Conservation (phyloP, 2,329 filamentous ascomycete species). For the Tricladium varicosporioides region DNA sequence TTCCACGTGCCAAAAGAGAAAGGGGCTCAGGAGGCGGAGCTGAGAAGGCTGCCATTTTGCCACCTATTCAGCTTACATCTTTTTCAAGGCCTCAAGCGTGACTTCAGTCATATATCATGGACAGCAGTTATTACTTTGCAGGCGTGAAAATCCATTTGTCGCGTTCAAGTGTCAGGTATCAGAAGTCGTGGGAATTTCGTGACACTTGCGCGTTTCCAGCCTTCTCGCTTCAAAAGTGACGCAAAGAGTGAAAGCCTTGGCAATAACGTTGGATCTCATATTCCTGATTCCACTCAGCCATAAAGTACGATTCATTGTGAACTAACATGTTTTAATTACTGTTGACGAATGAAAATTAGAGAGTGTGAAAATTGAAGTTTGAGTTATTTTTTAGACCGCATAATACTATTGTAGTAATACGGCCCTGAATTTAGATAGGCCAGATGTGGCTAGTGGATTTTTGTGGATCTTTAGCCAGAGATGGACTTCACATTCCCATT, state of each 20-base stretch:
- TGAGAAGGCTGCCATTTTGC: not conserved
- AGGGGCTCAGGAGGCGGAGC: not conserved
- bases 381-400: not conserved
- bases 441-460: not conserved
- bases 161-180: not conserved
- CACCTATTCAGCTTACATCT: not conserved
- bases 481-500: slow-evolving; percentile 3
- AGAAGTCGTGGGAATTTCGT: slow-evolving; percentile 10
- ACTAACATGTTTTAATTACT: not conserved
- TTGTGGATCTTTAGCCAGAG: slow-evolving; percentile 4
- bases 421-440: not conserved
- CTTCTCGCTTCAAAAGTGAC: slow-evolving; percentile 12
- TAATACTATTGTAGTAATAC: not conserved
- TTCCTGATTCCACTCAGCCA: not conserved
- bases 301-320: not conserved
- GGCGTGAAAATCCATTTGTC: not conserved
- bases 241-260: not conserved
- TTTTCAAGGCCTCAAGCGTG: not conserved
- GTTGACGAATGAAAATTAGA: not conserved
- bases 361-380: no score
- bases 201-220: slow-evolving; percentile 16
- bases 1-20: not conserved
- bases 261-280: not conserved
- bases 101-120: not conserved
- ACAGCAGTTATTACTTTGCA: not conserved